Evolutionary conservation across 2,329 filamentous ascomycete species (phyloP).

Genomic region (Didymella arachidicola): DNA sequence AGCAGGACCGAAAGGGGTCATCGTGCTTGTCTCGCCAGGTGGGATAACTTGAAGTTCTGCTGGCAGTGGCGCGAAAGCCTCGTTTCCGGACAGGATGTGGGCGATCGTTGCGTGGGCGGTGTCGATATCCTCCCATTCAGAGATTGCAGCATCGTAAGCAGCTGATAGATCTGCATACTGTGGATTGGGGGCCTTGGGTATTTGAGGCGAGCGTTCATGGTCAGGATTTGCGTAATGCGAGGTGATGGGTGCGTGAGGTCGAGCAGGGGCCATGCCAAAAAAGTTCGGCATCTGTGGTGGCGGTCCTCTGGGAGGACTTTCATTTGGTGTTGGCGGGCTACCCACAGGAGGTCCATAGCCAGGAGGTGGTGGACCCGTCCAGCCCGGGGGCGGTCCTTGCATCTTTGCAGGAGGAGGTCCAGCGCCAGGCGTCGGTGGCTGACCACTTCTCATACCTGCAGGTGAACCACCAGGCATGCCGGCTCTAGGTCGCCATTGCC

Average conservation of each 20-base stretch:
- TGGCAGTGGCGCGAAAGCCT: constrained; percentile 77
- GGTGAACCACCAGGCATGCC: constrained; percentile 56
- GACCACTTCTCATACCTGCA: constrained; percentile 27
- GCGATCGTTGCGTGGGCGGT: constrained; percentile 73
- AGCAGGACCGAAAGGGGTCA: constrained; percentile 81
- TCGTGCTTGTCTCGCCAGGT: constrained; percentile 43
- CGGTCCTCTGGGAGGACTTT: constrained; percentile 25
- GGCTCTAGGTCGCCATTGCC: constrained; percentile 63
- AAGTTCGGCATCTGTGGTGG: constrained; percentile 54
- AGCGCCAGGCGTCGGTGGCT: constrained; percentile 31
- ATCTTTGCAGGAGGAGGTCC: constrained; percentile 38
- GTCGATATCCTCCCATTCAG: constrained; percentile 80
- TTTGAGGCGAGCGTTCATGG: constrained; percentile 29
- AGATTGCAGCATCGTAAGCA: constrained; percentile 72
- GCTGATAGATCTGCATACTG: constrained; percentile 63
- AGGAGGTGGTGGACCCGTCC: constrained; percentile 30
- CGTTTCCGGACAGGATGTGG: constrained; percentile 65
- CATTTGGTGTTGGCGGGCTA: constrained; percentile 23
- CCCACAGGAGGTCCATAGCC: constrained; percentile 24
- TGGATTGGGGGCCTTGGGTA: constrained; percentile 26
- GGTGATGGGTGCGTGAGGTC: constrained; percentile 53
- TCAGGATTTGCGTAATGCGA: constrained; percentile 50
- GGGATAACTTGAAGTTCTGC: constrained; percentile 69
- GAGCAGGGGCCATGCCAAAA: constrained; percentile 60
- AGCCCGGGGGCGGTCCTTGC: constrained; percentile 38